Conservation (phyloP, 768 basidiomycete species). For the Leccinum disarticulatum region DNA sequence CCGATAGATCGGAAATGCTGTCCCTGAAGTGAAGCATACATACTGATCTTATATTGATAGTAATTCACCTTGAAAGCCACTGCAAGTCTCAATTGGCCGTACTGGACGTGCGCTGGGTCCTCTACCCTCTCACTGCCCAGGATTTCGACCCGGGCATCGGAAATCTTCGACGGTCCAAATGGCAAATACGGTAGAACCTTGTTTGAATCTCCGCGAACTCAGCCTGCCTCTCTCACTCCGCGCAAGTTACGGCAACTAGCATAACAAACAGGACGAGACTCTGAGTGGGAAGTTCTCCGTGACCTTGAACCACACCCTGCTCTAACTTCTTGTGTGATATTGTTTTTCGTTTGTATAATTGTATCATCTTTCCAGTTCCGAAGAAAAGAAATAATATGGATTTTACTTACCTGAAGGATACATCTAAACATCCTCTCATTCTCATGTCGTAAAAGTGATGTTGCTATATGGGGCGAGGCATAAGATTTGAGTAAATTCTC, state of each 20-base stretch:
- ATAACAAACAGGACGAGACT: not conserved
- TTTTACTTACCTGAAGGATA: not conserved
- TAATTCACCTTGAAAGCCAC: slow-evolving; percentile 56
- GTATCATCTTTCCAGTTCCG: not conserved
- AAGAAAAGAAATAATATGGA: not conserved
- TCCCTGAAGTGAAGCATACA: slow-evolving; percentile 2
- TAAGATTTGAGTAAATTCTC: not conserved
- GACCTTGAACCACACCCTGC: not conserved
- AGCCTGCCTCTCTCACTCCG: slow-evolving; percentile 5
- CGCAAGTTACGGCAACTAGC: slow-evolving; percentile 9
- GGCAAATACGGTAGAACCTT: not conserved
- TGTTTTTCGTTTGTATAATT: not conserved
- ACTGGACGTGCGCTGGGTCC: slow-evolving; percentile 46
- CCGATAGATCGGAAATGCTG: slow-evolving; percentile 1
- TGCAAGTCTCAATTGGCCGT: slow-evolving; percentile 54
- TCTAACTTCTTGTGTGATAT: not conserved
- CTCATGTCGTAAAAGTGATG: not conserved
- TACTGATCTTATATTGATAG: not conserved
- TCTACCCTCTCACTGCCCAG: slow-evolving; percentile 45
- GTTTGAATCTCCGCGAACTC: slow-evolving; percentile 30
- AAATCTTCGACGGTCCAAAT: no score
- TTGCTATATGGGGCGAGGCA: not conserved
- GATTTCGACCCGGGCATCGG: slow-evolving; percentile 29
- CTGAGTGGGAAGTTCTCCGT: not conserved
- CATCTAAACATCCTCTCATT: not conserved